phyloP scores from a whole-genome alignment of 805 yeast species.

The Helenozyma baotianmanensis region DNA sequence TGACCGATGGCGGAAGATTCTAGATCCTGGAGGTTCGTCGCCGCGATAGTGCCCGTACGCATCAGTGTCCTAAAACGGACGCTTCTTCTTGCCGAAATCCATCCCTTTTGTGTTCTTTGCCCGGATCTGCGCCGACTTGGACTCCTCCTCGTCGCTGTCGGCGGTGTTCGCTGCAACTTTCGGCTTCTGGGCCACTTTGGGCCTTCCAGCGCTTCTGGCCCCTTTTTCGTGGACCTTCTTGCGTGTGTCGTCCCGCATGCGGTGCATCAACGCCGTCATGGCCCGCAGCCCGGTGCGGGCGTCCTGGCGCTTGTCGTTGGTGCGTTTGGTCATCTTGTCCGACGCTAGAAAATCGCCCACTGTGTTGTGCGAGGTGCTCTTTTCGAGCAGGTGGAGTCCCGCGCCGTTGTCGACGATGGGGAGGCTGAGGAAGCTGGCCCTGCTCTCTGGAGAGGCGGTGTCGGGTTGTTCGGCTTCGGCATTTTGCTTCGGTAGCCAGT shows the following conservation, averaged over 20 bases:
- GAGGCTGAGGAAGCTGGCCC: constrained; percentile 22
- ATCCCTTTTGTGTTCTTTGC: constrained; percentile 8
- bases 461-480: constrained; percentile 1
- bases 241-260: constrained; percentile 25
- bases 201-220: background rate
- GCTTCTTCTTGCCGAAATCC: constrained; percentile 8
- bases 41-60: too few relatives aligned
- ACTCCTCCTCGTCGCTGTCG: constrained; percentile 15
- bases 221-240: constrained; percentile 7
- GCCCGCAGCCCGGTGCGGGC: constrained; percentile 24
- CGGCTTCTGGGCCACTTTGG: constrained; percentile 1
- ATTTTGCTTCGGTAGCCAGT: constrained; percentile 31
- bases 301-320: constrained; percentile 5
- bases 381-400: constrained; percentile 21
- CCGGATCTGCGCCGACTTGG: constrained; percentile 11
- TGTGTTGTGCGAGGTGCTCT: constrained; percentile 7
- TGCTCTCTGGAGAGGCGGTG: constrained; percentile 4
- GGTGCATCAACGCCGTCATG: constrained; percentile 36
- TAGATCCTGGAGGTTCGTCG: too few relatives aligned
- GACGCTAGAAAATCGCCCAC: constrained; percentile 27
- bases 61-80: constrained; percentile 16
- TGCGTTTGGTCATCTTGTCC: constrained; percentile 5
- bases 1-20: too few relatives aligned
- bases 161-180: background rate
- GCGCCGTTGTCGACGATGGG: constrained; percentile 33